Percentiles rank a stretch among this genome's conserved stretches.
Conservation (phyloP, 2,329 filamentous ascomycete genomes). For the Cordyceps javanica region DNA sequence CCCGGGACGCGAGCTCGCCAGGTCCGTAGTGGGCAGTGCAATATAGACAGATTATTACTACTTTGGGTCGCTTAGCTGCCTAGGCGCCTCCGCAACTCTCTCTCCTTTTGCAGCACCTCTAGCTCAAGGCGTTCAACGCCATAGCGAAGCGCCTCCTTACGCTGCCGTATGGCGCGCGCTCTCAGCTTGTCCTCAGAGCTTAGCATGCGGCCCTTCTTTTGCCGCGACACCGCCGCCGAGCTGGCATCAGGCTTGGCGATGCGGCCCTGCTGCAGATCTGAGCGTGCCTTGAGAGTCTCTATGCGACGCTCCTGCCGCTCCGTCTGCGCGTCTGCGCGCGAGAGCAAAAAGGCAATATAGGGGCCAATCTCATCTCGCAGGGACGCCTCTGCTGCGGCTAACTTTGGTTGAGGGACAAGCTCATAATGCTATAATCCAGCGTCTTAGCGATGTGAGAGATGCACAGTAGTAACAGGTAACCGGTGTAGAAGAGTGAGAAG, state of each 20-base stretch:
- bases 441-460: not conserved
- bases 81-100: slow-evolving; percentile 48
- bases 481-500: not conserved
- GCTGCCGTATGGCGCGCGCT: slow-evolving; percentile 61
- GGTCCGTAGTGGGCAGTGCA: not conserved
- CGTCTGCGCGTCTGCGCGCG: slow-evolving; percentile 75
- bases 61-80: slow-evolving; percentile 25
- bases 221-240: slow-evolving; percentile 12
- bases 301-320: slow-evolving; percentile 79
- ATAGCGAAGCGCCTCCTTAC: slow-evolving; percentile 81
- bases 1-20: not conserved
- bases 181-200: slow-evolving; percentile 47
- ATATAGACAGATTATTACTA: not conserved
- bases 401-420: slow-evolving; percentile 76
- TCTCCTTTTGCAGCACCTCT: slow-evolving; percentile 72
- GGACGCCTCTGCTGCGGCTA: slow-evolving; percentile 74
- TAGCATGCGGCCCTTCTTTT: slow-evolving; percentile 32
- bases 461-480: not conserved
- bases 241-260: slow-evolving; percentile 29
- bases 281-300: slow-evolving; percentile 74
- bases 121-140: slow-evolving; percentile 79
- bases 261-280: slow-evolving; percentile 74
- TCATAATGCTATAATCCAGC: slow-evolving; percentile 70
- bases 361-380: slow-evolving; percentile 87
- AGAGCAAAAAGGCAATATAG: slow-evolving; percentile 71